Base-by-base conservation (phyloP, 306 rosid species). In the Rosa rugosa region DNA sequence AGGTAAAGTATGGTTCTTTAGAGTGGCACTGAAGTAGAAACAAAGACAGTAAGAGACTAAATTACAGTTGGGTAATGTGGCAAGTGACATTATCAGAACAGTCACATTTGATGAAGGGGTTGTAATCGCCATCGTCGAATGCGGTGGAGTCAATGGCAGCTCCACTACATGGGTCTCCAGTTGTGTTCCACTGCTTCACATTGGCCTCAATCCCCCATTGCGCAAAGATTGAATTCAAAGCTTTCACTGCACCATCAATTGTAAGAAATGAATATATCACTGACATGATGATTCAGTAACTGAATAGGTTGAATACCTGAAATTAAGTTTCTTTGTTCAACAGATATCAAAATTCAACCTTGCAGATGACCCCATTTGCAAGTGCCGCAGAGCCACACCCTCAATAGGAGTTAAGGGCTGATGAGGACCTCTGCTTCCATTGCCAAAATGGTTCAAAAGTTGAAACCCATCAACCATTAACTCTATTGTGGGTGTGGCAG, bases 161-260 rank as follows among this genome's bases (percentile, higher is more conserved):
- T 51, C 98, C 93, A 59, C 87, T 94, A 75, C 98, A 94, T 5
- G 85, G 47, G 4, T 94, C 94, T 8, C 92, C 94, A 14, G 88
- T 94, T 71, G 72, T 77, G 75, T 94, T 94, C 97, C 98, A 94
- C 23, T 69, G 70, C 40, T 8, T 44, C 45, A 51, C 3, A n/a
- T 45, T 14, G 6, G 93, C 89, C 2, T 59, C 16, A 59, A 25
- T 83, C 4, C 23, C 36, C 97, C 97, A 94, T 81, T 78, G 84
- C 66, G 36, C 72, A 77, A 94, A 92, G 34, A 92, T 75, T 20
- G 96, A 80, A 62, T 94, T 92, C 86, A 92, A 57, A 75, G 53
- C 82, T 68, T 84, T 86, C 79, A 85, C 96, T 94, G 62, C 89
- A 66, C 22, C 78, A 51, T 7, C 76, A 72, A 11, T 49, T 17